These are phyloP conservation scores for Tetrastigma voinierianum DNA, from an alignment of 164 flowering plant genomes.

Conservation along the genomic window DNA sequence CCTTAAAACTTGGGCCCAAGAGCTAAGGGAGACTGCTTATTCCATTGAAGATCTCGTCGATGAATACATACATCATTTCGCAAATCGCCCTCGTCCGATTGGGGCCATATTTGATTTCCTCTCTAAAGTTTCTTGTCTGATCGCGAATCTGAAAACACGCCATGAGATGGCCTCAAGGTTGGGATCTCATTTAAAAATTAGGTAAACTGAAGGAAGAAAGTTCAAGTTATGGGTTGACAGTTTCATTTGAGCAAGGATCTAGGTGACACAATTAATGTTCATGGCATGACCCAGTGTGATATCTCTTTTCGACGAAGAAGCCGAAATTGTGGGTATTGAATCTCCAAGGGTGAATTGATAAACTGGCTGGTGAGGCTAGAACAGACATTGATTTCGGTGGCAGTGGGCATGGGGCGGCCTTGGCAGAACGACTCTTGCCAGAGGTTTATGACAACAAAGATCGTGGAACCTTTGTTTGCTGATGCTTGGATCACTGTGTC, in stretches of 20 bases:
- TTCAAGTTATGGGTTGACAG: neutral
- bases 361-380: neutral
- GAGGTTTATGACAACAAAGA: conserved; percentile 5
- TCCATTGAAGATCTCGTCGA: conserved; percentile 18
- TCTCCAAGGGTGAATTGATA: neutral
- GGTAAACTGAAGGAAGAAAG: neutral
- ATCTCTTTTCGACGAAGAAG: conserved; percentile 10
- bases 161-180: conserved; percentile 3
- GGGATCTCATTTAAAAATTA: neutral
- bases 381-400: conserved; percentile 1
- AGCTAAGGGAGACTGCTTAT: conserved; percentile 6
- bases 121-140: neutral
- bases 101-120: neutral
- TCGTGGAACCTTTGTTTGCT: conserved; percentile 10
- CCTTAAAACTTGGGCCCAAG: conserved; percentile 12
- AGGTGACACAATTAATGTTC: neutral
- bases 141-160: neutral
- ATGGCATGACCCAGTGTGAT: conserved; percentile 5
- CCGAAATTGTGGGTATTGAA: conserved; percentile 13
- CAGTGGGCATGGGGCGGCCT: conserved; percentile 24
- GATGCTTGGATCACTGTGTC: conserved; percentile 27
- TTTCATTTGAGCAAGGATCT: neutral
- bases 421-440: conserved; percentile 25
- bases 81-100: neutral
- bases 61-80: neutral